phyloP scores from a whole-genome alignment of 2,329 filamentous ascomycete genomes.

The Xylariaceae sp. region DNA sequence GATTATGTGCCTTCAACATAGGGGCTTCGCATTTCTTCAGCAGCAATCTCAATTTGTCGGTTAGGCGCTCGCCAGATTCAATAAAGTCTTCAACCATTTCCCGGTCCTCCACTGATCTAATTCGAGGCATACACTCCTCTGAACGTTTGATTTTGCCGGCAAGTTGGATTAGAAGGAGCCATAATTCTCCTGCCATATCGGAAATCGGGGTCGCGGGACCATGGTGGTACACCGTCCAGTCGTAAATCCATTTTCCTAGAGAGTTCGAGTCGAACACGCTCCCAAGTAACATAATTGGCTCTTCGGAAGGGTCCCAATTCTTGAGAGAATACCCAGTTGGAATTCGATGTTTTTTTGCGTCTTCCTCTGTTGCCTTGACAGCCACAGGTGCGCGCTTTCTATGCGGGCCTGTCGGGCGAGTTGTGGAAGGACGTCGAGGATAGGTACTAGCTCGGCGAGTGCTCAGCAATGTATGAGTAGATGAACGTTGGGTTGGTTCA shows the following conservation, averaged over 20 bases:
- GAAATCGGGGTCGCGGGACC: constrained; percentile 82
- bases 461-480: no score
- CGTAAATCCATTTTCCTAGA: not conserved
- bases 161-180: constrained; percentile 91
- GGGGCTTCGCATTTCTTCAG: constrained; percentile 90
- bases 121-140: constrained; percentile 75
- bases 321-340: no score
- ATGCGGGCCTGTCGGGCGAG: no score
- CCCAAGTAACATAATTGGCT: no score
- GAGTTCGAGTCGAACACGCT: no score
- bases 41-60: constrained; percentile 81
- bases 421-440: no score
- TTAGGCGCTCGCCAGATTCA: constrained; percentile 83
- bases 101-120: constrained; percentile 73
- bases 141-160: constrained; percentile 94
- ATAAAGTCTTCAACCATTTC: constrained; percentile 90
- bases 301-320: no score
- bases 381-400: no score
- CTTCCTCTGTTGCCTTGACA: no score
- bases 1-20: constrained; percentile 87
- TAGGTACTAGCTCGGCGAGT: no score
- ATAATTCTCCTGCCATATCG: constrained; percentile 91
- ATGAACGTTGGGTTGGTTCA: no score
- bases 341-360: no score
- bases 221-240: constrained; percentile 94